Conservation (phyloP, 2,329 filamentous ascomycete species). For the Stachybotrys echinatus region DNA sequence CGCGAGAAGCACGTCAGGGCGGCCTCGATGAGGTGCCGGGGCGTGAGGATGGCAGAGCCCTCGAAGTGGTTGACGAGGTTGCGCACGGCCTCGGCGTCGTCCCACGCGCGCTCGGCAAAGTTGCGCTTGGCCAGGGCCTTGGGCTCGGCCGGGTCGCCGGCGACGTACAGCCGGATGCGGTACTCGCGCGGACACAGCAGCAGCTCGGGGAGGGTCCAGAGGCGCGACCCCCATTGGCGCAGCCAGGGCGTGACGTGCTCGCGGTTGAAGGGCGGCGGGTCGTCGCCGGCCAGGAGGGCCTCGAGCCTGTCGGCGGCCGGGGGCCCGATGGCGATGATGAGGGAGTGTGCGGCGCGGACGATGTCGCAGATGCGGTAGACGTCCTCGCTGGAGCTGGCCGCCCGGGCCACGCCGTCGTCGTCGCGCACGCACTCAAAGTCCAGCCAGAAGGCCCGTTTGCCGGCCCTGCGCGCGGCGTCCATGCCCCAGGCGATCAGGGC, state of each 20-base stretch:
- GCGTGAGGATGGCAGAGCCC: conserved; percentile 30
- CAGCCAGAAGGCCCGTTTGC: conserved; percentile 35
- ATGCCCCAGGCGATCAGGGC: conserved; percentile 28
- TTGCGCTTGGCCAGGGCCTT: conserved; percentile 29
- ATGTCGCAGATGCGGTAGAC: conserved; percentile 41
- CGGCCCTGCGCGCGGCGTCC: conserved; percentile 27
- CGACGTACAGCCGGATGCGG: conserved; percentile 8
- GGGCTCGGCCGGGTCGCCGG: conserved; percentile 5
- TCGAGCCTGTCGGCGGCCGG: conserved; percentile 3
- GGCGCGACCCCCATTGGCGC: conserved; percentile 34
- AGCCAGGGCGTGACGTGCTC: conserved; percentile 16
- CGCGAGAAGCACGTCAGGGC: conserved; percentile 27
- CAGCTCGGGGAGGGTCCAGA: conserved; percentile 41
- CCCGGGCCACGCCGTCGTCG: conserved; percentile 18
- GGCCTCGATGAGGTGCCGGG: conserved; percentile 31
- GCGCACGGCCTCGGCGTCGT: conserved; percentile 28
- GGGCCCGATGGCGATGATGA: conserved; percentile 34
- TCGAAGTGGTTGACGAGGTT: conserved; percentile 42
- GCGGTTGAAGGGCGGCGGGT: conserved; percentile 15
- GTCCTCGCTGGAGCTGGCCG: conserved; percentile 13
- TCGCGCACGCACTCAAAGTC: conserved; percentile 36
- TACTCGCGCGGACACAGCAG: conserved; percentile 14
- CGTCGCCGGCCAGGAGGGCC: conserved; percentile 13
- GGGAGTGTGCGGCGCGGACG: conserved; percentile 32
- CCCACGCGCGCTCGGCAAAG: conserved; percentile 32